phyloP scores from a whole-genome alignment of 2,329 filamentous ascomycete species.

The Arachnomyces sp. region DNA sequence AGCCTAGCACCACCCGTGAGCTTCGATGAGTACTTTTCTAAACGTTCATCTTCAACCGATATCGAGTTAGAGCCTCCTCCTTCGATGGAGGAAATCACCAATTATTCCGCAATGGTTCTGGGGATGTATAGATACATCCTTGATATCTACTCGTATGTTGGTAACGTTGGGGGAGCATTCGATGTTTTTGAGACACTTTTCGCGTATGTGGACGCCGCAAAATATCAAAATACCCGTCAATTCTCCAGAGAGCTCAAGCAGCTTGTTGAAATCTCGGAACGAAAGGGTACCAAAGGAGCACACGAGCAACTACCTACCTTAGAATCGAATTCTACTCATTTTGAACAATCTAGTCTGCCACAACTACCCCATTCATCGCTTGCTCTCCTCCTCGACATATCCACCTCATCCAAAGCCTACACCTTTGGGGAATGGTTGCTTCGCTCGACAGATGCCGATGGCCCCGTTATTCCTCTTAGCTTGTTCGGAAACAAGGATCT shows the following conservation, averaged over 20 bases:
- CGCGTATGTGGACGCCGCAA: slow-evolving; percentile 4
- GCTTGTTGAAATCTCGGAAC: not conserved
- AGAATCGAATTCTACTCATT: slow-evolving; percentile 4
- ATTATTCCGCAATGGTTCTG: slow-evolving; percentile 8
- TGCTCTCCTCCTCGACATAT: slow-evolving; percentile 45
- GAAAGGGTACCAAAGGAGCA: not conserved
- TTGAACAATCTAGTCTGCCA: too few species aligned
- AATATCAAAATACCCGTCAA: slow-evolving; percentile 5
- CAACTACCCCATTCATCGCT: slow-evolving; percentile 40
- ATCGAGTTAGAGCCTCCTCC: too few species aligned
- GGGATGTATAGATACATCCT: slow-evolving; percentile 13
- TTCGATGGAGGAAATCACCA: not conserved
- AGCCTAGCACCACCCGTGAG: slow-evolving; percentile 14
- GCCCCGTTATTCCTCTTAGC: slow-evolving; percentile 42
- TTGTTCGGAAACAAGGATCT: slow-evolving; percentile 43
- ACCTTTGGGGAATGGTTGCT: slow-evolving; percentile 49
- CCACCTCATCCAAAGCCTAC: slow-evolving; percentile 39
- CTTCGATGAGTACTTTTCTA: slow-evolving; percentile 1
- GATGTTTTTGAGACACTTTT: slow-evolving; percentile 10
- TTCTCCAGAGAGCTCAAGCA: slow-evolving; percentile 8
- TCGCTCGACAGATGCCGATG: slow-evolving; percentile 45
- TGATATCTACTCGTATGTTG: slow-evolving; percentile 10
- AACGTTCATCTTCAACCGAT: not conserved
- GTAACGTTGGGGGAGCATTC: slow-evolving; percentile 9
- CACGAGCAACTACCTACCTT: not conserved